A percentile compares a stretch with the other conserved stretches of the same genome.
phyloP scores from a whole-genome alignment of 106 monocot species.

The Dendrobium nobile region DNA sequence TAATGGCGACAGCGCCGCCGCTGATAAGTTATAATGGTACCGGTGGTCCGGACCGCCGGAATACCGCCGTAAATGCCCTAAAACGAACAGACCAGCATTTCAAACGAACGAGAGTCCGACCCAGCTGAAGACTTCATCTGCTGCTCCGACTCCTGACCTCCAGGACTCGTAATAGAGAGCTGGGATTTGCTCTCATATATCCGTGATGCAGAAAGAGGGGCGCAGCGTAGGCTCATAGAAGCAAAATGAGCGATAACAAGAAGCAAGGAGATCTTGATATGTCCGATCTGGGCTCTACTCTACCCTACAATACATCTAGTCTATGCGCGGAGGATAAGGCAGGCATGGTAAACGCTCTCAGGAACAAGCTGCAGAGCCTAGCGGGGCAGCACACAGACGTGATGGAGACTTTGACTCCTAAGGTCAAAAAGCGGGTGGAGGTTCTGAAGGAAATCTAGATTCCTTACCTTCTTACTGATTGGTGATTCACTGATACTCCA shows the following conservation, averaged over 20 bases:
- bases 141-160: no score
- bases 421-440: slow-evolving; percentile 85
- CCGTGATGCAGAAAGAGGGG: neutral
- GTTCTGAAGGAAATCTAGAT: slow-evolving; percentile 80
- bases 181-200: neutral
- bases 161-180: no score
- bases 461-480: neutral
- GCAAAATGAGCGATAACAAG: slow-evolving; percentile 19
- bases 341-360: slow-evolving; percentile 22
- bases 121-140: no score
- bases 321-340: slow-evolving; percentile 25
- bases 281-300: slow-evolving; percentile 13
- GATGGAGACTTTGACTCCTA: slow-evolving; percentile 48
- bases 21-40: no score
- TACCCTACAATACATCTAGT: slow-evolving; percentile 1
- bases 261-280: slow-evolving; percentile 14
- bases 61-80: no score
- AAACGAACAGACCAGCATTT: no score
- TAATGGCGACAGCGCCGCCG: no score
- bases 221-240: neutral
- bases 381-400: slow-evolving; percentile 59
- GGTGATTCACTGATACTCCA: neutral
- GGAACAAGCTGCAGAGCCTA: slow-evolving; percentile 14
- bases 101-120: no score
- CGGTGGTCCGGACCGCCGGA: no score